Base-by-base conservation (phyloP, 1,284 basidiomycete species). In the Fomitopsis palustris region DNA sequence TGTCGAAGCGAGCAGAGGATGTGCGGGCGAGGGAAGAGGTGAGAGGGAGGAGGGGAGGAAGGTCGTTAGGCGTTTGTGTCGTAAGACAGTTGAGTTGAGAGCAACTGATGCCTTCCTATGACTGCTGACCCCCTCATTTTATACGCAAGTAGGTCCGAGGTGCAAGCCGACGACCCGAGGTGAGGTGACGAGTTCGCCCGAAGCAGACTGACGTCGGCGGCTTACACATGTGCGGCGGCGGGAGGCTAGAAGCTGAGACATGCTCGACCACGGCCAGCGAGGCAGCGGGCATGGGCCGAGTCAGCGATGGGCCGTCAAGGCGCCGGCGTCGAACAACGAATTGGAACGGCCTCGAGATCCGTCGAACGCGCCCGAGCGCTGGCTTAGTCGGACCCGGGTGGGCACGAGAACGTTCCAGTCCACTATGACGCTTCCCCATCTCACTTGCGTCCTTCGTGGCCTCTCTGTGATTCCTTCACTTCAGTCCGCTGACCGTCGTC, bases 261-360 rank as follows among this genome's bases (percentile, higher is more conserved):
- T 8, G 53, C 25, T 41, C 27, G 38, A 41, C 19, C 9, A 29
- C 4, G 38, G 39, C 23, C 41, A 39, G 27, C 27, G 29, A 31
- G 16, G 31, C 17, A 5, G 19, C n/a, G 17, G 35, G 29, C 25
- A 25, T 35, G 29, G 38, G 23, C 38, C 38, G 54, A 45, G 41
- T 42, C 35, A 19, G 53, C 25, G 21, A 38, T 17, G 19, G 25
- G 14, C 39, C 27, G 39, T 16, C 19, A 25, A 55, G 35, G 27
- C 53, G 39, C 53, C 3, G 53, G 35, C 14, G 38, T 29, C 38
- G 29, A 45, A 39, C 29, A 25, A n/a, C 16, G 41, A 21, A 12
- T 45, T 55, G 41, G 54, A 45, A 27, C 39, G 39, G 41, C 31
- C 54, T 55, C 41, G 54, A 55, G 54, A 55, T 31, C 54, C 38